Percentiles rank a stretch among this genome's conserved stretches.
These are phyloP conservation scores for Hypsizygus marmoreus DNA, from an alignment of 768 basidiomycete genomes.

Conservation along the genomic window DNA sequence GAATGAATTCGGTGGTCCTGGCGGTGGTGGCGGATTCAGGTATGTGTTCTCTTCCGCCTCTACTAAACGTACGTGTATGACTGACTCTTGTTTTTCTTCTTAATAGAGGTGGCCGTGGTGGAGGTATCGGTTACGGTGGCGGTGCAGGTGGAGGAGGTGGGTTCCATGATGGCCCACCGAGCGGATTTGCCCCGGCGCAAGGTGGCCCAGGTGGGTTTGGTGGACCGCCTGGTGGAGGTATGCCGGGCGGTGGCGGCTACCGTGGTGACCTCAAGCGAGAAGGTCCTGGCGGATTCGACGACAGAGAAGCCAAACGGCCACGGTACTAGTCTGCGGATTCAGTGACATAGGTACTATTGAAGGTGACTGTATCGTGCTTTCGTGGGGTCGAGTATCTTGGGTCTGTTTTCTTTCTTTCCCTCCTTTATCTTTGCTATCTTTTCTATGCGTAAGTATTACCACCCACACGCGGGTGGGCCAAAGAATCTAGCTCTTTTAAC, in stretches of 20 bases:
- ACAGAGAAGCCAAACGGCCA: constrained; percentile 80
- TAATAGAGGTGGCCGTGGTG: constrained; percentile 43
- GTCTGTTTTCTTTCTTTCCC: constrained; percentile 4
- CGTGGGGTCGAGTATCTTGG: constrained; percentile 13
- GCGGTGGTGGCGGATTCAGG: constrained; percentile 45
- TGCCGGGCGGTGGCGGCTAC: constrained; percentile 56
- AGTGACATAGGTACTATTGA: constrained; percentile 16
- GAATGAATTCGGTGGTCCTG: constrained; percentile 39
- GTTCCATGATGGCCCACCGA: constrained; percentile 47
- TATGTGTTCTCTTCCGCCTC: too few species aligned
- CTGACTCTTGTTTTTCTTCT: constrained; percentile 45
- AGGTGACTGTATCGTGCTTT: constrained; percentile 11
- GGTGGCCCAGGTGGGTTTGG: constrained; percentile 40
- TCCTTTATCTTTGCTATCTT: constrained; percentile 8
- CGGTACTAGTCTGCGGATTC: constrained; percentile 57
- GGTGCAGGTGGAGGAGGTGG: constrained; percentile 38
- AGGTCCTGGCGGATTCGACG: constrained; percentile 76
- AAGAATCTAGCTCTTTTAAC: constrained; percentile 11
- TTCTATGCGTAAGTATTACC: constrained; percentile 25
- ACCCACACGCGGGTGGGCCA: constrained; percentile 19
- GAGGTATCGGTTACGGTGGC: constrained; percentile 46
- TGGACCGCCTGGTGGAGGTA: constrained; percentile 41
- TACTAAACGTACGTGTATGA: too few species aligned
- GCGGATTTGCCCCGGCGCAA: constrained; percentile 46
- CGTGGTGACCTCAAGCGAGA: constrained; percentile 79